Percentiles rank a stretch among this genome's conserved stretches.
Conservation (phyloP, 139 green algal species). For the Desmodesmus armatus region DNA sequence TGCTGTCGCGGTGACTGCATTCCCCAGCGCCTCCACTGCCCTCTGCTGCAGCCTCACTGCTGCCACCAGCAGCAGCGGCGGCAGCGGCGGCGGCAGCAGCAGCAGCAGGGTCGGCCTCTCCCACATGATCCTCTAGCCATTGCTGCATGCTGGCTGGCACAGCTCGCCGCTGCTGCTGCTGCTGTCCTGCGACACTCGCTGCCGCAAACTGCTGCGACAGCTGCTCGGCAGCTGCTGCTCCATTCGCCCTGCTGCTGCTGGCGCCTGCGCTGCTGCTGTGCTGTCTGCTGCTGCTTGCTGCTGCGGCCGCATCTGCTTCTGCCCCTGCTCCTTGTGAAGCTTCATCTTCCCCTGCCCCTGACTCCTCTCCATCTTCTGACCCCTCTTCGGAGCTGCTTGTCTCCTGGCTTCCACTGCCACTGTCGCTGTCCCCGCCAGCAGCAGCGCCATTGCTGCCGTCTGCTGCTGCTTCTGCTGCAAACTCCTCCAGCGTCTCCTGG, state of each 20-base stretch:
- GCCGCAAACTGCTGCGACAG: not conserved
- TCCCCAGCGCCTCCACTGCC: not conserved
- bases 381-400: not conserved
- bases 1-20: constrained; percentile 2
- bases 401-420: not conserved
- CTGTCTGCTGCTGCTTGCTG: not conserved
- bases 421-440: not conserved
- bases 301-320: not conserved
- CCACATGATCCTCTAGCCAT: constrained; percentile 29
- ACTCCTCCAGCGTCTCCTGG: constrained; percentile 50
- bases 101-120: constrained; percentile 1
- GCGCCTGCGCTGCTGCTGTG: not conserved
- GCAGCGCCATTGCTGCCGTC: not conserved
- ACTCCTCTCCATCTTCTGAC: constrained; percentile 13
- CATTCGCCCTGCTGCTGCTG: not conserved
- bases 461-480: constrained; percentile 20
- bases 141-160: not conserved
- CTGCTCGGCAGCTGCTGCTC: not conserved
- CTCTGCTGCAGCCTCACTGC: constrained; percentile 20
- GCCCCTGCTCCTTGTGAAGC: not conserved
- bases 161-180: no score
- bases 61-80: not conserved
- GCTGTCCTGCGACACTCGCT: not conserved
- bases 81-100: constrained; percentile 3
- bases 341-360: not conserved